Percentiles rank a stretch among this genome's conserved stretches.
These are phyloP conservation scores for Gossypium herbaceum DNA, from an alignment of 345 rosid species.

Conservation along the genomic window DNA sequence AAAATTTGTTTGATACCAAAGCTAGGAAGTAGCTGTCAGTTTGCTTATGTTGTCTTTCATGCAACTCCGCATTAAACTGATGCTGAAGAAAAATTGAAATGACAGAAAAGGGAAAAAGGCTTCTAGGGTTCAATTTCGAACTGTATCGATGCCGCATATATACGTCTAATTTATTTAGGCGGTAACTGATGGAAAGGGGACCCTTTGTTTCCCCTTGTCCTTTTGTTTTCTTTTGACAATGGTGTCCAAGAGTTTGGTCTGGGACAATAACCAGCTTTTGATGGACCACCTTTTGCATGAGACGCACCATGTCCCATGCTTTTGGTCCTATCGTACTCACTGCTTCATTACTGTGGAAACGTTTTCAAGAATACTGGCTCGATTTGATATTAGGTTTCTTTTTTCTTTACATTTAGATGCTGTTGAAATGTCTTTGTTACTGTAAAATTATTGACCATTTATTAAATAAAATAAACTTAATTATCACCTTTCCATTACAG, in stretches of 20 bases:
- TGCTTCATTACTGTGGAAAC: background rate
- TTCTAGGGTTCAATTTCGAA: background rate
- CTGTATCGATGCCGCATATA: background rate
- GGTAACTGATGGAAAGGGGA: background rate
- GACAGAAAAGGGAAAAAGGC: background rate
- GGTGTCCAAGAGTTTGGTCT: background rate
- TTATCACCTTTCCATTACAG: too few species aligned
- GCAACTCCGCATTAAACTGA: constrained; percentile 1
- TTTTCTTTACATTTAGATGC: background rate
- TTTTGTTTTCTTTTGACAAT: background rate
- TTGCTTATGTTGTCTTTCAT: constrained; percentile 8
- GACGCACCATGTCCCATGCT: constrained; percentile 1
- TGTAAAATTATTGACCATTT: background rate
- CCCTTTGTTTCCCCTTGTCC: background rate
- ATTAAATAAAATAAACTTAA: background rate
- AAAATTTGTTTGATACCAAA: background rate
- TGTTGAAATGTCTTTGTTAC: background rate
- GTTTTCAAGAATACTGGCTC: background rate
- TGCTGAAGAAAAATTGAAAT: background rate
- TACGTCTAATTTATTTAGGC: background rate
- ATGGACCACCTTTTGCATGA: background rate
- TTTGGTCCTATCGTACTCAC: background rate
- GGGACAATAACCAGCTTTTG: background rate
- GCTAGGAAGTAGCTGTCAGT: background rate
- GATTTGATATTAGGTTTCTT: background rate